Evolutionary conservation across 768 basidiomycete species (phyloP), one percentile per base, ranked within the genome.

Genomic region (Pholiota microspora): DNA sequence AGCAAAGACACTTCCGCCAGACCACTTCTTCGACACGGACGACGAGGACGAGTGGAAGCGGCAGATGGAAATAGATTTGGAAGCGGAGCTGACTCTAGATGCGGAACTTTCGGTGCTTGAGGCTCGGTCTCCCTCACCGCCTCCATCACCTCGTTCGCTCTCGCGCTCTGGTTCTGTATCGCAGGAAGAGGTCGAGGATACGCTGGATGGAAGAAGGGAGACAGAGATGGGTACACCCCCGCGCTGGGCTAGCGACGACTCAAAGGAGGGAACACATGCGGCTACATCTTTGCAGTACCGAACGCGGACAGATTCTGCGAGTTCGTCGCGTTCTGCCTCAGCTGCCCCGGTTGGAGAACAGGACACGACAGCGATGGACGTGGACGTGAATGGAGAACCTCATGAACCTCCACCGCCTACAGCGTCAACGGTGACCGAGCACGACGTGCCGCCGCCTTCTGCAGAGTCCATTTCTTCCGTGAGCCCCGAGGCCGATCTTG

Each of bases 21-120:
- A 38, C 1, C 38, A 44, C 7, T 51, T 51, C 28, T 51, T 51
- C 51, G 51, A 51, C 29, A 51, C 51, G 10, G 51, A 51, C 21
- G 40, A 51, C 28, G 38, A 27, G 23, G 51, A 51, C 6, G 51
- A 51, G 18, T 51, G 51, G 51, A 51, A 51, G 27, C 38, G 51
- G 2, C 51, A 51, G 29, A 51, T 51, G 51, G 51, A 28, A 10
- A 18, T n/a, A 3, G 38, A 21, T 18, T 40, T 10, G 9, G 29
- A 31, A 6, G 29, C 29, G 12, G 12, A 31, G 29, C 7, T 31
- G 6, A 12, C 29, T 12, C 29, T 31, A n/a, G n/a, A n/a, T n/a
- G n/a, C n/a, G n/a, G n/a, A n/a, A n/a, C n/a, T n/a, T n/a, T n/a
- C n/a, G n/a, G n/a, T n/a, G n/a, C n/a, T n/a, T n/a, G n/a, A n/a